Evolutionary conservation across 371 early-diverging fungal species (phyloP).

Genomic region (Phascolomyces articulosus): DNA sequence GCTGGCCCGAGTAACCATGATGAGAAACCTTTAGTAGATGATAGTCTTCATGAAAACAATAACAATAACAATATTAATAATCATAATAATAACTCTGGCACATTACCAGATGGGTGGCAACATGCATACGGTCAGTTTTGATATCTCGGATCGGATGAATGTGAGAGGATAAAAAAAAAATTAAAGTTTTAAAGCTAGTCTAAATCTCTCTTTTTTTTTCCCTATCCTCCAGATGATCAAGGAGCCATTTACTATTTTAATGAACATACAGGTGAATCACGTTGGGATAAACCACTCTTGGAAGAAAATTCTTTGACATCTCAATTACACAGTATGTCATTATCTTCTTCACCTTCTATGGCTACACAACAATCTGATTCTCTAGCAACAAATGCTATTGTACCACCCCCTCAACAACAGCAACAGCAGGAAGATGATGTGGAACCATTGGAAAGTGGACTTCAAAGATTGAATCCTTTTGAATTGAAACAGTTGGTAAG

Average conservation of each 20-base stretch:
- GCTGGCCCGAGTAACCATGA: not conserved
- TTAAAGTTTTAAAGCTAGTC: not conserved
- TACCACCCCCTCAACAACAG: not conserved
- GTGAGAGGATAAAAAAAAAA: not conserved
- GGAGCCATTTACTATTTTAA: slow-evolving; percentile 59
- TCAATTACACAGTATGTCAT: slow-evolving; percentile 24
- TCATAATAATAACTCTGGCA: not conserved
- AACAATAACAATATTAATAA: not conserved
- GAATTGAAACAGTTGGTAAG: slow-evolving; percentile 41
- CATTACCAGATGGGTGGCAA: slow-evolving; percentile 32
- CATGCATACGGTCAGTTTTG: slow-evolving; percentile 29
- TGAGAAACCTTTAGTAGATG: not conserved
- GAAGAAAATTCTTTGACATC: not conserved
- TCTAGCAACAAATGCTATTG: not conserved
- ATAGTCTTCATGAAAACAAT: not conserved
- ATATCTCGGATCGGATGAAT: not conserved
- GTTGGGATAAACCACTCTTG: slow-evolving; percentile 38
- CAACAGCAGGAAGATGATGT: slow-evolving; percentile 3
- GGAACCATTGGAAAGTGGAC: slow-evolving; percentile 15
- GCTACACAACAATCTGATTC: not conserved
- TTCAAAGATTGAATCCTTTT: slow-evolving; percentile 27
- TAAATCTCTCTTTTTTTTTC: not conserved
- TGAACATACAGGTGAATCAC: slow-evolving; percentile 48
- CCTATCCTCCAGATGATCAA: slow-evolving; percentile 10
- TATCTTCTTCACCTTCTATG: slow-evolving; percentile 1